Evolutionary conservation across 305 asterid species (phyloP).

Genomic region (Solanum chacoense): DNA sequence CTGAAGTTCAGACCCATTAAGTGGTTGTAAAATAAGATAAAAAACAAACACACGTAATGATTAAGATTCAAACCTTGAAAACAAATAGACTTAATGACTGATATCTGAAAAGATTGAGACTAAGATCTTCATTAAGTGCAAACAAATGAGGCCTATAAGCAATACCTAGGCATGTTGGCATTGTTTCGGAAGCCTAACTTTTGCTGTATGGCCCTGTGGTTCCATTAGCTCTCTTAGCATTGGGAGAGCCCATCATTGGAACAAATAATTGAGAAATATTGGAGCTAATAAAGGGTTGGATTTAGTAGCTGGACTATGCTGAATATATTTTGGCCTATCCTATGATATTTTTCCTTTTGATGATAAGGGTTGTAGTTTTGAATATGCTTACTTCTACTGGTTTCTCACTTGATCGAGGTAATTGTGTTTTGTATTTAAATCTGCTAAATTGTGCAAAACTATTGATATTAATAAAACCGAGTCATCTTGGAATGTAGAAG

Average conservation of each 20-base stretch:
- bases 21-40: neutral
- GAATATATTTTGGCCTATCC: neutral
- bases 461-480: neutral
- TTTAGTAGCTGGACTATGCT: neutral
- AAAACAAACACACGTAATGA: neutral
- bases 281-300: neutral
- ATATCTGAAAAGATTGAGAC: neutral
- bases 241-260: neutral
- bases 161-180: neutral
- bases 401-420: neutral
- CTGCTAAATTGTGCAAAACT: neutral
- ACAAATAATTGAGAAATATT: neutral
- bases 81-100: neutral
- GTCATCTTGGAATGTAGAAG: neutral
- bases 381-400: neutral
- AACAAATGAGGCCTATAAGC: neutral
- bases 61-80: neutral
- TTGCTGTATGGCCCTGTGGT: neutral
- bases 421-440: neutral
- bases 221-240: neutral
- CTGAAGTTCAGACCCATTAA: neutral
- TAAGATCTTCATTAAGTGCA: neutral
- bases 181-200: neutral
- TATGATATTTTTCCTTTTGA: neutral
- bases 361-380: neutral